phyloP scores from a whole-genome alignment of 352 stramenopile species.

The Globisporangium barbulae region DNA sequence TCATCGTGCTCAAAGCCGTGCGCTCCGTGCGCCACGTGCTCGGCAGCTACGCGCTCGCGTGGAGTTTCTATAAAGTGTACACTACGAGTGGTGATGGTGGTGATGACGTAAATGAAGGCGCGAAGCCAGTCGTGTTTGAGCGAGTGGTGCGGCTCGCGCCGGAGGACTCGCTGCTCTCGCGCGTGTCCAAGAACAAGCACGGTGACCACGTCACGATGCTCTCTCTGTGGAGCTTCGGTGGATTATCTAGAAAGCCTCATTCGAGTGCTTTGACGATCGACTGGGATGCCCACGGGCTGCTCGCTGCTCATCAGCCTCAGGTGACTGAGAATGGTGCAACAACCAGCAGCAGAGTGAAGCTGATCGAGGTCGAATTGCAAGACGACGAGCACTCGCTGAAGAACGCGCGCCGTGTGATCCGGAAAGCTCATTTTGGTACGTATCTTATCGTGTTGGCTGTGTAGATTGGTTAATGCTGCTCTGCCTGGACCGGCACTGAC shows the following conservation, averaged over 20 bases:
- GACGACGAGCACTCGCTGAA: constrained; percentile 10
- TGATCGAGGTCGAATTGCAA: constrained; percentile 43
- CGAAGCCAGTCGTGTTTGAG: constrained; percentile 20
- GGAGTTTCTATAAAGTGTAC: constrained; percentile 40
- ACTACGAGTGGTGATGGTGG: neutral
- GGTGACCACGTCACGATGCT: constrained; percentile 38
- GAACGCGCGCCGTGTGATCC: constrained; percentile 8
- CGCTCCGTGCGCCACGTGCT: constrained; percentile 41
- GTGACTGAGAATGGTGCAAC: neutral
- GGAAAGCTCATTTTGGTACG: constrained; percentile 11
- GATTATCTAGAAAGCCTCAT: constrained; percentile 2
- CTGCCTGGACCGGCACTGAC: neutral
- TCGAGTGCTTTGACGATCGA: constrained; percentile 8
- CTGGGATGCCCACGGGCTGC: constrained; percentile 13
- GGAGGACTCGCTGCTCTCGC: constrained; percentile 38
- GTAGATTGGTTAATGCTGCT: neutral
- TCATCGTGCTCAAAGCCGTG: constrained; percentile 45
- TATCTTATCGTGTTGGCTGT: neutral
- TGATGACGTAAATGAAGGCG: neutral
- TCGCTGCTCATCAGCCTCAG: neutral
- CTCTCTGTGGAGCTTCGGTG: neutral
- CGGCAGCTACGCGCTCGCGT: constrained; percentile 66
- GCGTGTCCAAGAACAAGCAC: constrained; percentile 37
- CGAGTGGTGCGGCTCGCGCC: constrained; percentile 49
- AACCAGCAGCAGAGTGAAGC: constrained; percentile 14